Evolutionary conservation across 2,329 filamentous ascomycete species (phyloP), one percentile per base, ranked within the genome.

Genomic region (Byssochlamys sp.): DNA sequence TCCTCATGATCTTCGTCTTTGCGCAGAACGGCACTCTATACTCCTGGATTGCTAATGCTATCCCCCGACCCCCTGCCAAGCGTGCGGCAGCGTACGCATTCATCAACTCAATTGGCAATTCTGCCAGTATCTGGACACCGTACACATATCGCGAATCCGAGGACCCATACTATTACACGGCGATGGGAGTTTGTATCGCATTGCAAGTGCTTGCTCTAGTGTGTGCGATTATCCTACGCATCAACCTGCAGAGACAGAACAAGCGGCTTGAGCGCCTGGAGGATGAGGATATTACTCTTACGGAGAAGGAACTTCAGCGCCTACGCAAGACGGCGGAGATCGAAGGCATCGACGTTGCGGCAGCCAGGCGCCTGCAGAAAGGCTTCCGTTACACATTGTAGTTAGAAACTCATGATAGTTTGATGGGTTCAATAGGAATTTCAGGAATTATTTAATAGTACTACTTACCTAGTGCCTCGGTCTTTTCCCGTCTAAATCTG

Each of bases 1-100:
- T 83, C 73, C 69, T 82, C 45, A 79, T 82, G 72, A 76, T 77
- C 60, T 81, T 83, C 61, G 75, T 83, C 57, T 83, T 83, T 62
- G 75, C 78, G 14, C 79, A 79, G 67, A 80, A 81, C 69, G 77
- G 77, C 33, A 81, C 78, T 3, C 59, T 73, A 11, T 77, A 72
- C 59, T 72, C 74, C 3, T 81, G 80, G 80, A 79, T 82, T 54
- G 76, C 77, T 1, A 77, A 74, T 35, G 74, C 77, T 1, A 75
- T 83, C 29, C 76, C 79, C 0, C 76, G 80, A 0, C 80, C 80
- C 0, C 78, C 80, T 0, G 80, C 79, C 1, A 83, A 83, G 66
- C 77, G 80, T 49, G 80, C 80, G 1, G 80, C 79, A 0, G 79
- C 80, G 0, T 76, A 79, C 53, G 80, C 80, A 1, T 78, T 81